Percentiles rank a stretch among this genome's conserved stretches.
phyloP scores from a whole-genome alignment of 352 stramenopile species.

The Globisporangium lucens region DNA sequence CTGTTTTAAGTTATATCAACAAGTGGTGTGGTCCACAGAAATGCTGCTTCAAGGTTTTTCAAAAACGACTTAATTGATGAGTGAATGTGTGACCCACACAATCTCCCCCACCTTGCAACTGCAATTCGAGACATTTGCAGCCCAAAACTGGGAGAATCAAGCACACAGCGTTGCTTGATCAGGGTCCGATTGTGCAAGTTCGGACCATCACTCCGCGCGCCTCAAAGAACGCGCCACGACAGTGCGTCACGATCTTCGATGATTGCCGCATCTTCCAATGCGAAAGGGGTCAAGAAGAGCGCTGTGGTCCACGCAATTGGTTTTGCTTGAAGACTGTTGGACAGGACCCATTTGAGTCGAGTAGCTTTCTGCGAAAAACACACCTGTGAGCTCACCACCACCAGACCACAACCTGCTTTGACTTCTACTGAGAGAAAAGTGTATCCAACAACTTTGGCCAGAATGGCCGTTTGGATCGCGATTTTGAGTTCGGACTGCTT shows the following conservation, averaged over 20 bases:
- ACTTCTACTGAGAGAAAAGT: not conserved
- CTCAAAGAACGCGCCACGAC: constrained; percentile 7
- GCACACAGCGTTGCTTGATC: not conserved
- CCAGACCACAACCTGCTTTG: not conserved
- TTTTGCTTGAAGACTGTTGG: not conserved
- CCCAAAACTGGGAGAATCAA: no score
- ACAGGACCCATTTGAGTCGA: not conserved
- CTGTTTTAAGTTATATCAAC: not conserved
- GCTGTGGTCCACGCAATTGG: not conserved
- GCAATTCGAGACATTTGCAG: constrained; percentile 12
- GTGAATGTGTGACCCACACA: not conserved
- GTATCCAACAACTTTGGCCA: not conserved
- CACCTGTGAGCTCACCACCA: not conserved
- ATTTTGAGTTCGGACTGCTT: not conserved
- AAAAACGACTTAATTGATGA: constrained; percentile 13
- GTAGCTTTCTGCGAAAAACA: constrained; percentile 13
- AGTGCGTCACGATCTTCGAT: constrained; percentile 14
- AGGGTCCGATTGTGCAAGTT: not conserved
- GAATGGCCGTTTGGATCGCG: not conserved
- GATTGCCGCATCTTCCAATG: constrained; percentile 1
- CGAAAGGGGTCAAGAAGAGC: not conserved
- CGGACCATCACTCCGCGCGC: constrained; percentile 3
- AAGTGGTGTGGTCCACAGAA: not conserved
- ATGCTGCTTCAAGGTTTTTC: not conserved
- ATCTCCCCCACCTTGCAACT: not conserved